These are phyloP conservation scores for Sphagnum contortum DNA, from an alignment of 225 moss, liverwort and hornwort genomes.

Conservation along the genomic window DNA sequence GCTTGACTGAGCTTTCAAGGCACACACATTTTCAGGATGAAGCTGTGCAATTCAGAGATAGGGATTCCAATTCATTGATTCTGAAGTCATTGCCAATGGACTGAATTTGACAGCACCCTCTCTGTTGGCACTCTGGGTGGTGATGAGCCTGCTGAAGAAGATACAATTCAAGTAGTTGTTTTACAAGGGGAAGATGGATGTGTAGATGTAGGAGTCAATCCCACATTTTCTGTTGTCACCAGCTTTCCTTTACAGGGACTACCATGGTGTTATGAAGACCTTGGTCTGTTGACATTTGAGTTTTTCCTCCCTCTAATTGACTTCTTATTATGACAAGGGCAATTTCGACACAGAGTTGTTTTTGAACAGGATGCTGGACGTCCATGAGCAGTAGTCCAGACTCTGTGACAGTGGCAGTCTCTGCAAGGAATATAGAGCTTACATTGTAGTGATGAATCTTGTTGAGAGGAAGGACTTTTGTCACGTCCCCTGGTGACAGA, in stretches of 20 bases:
- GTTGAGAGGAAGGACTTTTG: not conserved
- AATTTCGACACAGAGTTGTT: constrained; percentile 1
- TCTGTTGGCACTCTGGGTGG: not conserved
- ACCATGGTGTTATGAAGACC: not conserved
- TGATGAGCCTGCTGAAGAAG: too few species aligned
- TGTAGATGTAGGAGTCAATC: too few species aligned
- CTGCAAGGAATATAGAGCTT: constrained; percentile 6
- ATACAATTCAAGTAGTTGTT: too few species aligned
- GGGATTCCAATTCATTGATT: too few species aligned
- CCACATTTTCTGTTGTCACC: too few species aligned
- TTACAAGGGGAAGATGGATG: too few species aligned
- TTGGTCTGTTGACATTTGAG: not conserved
- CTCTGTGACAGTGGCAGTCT: constrained; percentile 5
- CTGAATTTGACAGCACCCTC: too few species aligned
- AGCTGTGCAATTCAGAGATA: too few species aligned
- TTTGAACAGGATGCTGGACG: not conserved
- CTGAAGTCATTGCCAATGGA: too few species aligned
- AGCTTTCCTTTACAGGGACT: too few species aligned
- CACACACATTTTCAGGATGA: too few species aligned
- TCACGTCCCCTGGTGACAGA: too few species aligned
- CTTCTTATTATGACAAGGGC: constrained; percentile 1
- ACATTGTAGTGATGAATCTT: not conserved
- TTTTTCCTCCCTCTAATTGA: not conserved
- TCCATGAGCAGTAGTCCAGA: not conserved
- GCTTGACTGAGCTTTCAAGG: not conserved